Evolutionary conservation across 176 grass and related monocot species (phyloP).

Genomic region (Cenchrus americanus): DNA sequence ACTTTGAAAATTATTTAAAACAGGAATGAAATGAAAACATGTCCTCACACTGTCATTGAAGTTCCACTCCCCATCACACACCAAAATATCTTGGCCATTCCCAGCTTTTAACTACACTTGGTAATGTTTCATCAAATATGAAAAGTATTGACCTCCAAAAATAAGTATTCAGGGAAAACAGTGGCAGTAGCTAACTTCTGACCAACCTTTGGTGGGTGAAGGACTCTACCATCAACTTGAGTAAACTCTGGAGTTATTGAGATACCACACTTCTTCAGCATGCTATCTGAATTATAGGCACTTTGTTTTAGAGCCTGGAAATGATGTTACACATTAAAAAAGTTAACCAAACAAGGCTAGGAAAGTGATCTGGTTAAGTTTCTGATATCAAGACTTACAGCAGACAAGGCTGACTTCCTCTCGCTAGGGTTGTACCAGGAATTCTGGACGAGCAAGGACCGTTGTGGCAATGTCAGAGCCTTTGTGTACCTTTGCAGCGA

Average conservation of each 20-base stretch:
- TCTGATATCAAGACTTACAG: background rate
- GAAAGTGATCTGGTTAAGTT: too few species aligned
- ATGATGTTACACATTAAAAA: too few species aligned
- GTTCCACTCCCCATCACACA: conserved; percentile 55
- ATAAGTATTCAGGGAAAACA: too few species aligned
- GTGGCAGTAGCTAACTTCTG: background rate
- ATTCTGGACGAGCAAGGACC: conserved; percentile 59
- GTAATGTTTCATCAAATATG: too few species aligned
- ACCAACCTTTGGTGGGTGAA: conserved; percentile 59
- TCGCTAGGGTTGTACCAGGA: conserved; percentile 41
- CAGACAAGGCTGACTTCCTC: background rate
- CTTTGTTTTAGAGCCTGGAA: background rate
- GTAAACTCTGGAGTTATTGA: conserved; percentile 52
- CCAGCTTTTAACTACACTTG: conserved; percentile 52
- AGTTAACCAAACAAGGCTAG: too few species aligned
- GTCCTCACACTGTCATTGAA: conserved; percentile 53
- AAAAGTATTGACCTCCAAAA: too few species aligned
- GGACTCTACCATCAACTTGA: conserved; percentile 54
- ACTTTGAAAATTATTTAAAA: background rate
- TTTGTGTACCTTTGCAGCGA: conserved; percentile 73
- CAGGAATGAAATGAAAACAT: too few species aligned
- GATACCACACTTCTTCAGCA: conserved; percentile 59
- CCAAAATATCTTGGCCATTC: conserved; percentile 42
- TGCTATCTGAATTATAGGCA: conserved; percentile 57
- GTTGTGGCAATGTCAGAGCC: conserved; percentile 45